Percentiles rank a stretch among this genome's conserved stretches.
These are phyloP conservation scores for Pholiota molesta DNA, from an alignment of 768 basidiomycete species.

Conservation along the genomic window DNA sequence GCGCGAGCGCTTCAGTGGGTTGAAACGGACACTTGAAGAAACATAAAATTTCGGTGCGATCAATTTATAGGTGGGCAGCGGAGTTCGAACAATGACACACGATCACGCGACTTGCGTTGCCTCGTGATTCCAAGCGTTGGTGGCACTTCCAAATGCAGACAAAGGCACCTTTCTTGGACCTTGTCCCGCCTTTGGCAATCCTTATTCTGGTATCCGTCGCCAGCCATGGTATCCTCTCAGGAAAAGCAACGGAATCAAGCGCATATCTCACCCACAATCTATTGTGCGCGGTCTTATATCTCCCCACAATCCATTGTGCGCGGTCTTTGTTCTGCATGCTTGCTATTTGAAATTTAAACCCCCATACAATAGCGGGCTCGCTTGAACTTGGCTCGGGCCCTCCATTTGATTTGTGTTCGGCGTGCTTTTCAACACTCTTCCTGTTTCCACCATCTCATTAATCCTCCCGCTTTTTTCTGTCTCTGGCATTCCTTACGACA, in stretches of 20 bases:
- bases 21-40: conserved; percentile 65
- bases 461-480: not conserved
- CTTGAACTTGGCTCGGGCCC: not conserved
- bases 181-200: conserved; percentile 17
- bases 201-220: conserved; percentile 8
- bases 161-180: conserved; percentile 6
- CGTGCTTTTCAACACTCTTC: not conserved
- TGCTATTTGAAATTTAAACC: not conserved
- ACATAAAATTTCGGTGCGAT: conserved; percentile 22
- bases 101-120: conserved; percentile 6
- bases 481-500: not conserved
- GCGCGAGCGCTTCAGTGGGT: conserved; percentile 68
- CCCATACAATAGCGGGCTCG: not conserved
- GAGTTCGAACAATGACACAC: conserved; percentile 30
- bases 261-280: not conserved
- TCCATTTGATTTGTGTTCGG: not conserved
- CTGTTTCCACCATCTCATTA: not conserved
- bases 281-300: no score
- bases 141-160: conserved; percentile 20
- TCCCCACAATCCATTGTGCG: not conserved
- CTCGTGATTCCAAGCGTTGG: not conserved
- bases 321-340: not conserved
- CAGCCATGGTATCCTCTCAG: conserved; percentile 6
- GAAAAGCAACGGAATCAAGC: not conserved
- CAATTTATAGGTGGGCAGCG: conserved; percentile 31